phyloP scores from a whole-genome alignment of 2,329 filamentous ascomycete genomes.

The Fusarium cicatricum region DNA sequence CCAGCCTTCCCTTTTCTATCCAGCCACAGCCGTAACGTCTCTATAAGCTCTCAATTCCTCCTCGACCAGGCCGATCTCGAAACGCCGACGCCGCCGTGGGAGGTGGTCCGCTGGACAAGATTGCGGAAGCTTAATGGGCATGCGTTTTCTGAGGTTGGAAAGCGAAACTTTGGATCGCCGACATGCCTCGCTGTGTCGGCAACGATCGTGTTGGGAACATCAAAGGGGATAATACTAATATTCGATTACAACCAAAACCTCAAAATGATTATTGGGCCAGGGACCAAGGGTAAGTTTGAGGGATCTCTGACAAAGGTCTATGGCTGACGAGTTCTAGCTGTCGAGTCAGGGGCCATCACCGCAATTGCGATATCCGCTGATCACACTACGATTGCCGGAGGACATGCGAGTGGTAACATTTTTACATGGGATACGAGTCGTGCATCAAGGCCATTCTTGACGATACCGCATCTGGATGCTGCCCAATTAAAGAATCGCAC shows the following conservation, averaged over 20 bases:
- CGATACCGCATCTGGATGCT: slow-evolving; percentile 80
- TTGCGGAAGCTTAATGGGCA: slow-evolving; percentile 88
- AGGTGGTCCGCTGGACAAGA: slow-evolving; percentile 95
- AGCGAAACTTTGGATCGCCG: slow-evolving; percentile 88
- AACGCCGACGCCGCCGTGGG: slow-evolving; percentile 85
- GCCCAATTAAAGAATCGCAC: slow-evolving; percentile 69
- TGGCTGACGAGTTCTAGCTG: slow-evolving; percentile 63
- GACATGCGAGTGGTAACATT: slow-evolving; percentile 88
- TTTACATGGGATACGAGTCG: slow-evolving; percentile 95
- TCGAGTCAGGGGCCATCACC: slow-evolving; percentile 89
- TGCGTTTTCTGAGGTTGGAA: slow-evolving; percentile 90
- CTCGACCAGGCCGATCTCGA: slow-evolving; percentile 71
- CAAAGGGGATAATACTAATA: slow-evolving; percentile 91
- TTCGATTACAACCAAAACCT: slow-evolving; percentile 98
- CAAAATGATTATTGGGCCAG: slow-evolving; percentile 91
- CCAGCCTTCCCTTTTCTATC: slow-evolving; percentile 80
- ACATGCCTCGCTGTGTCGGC: slow-evolving; percentile 91
- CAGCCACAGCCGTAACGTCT: slow-evolving; percentile 82
- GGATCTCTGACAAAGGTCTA: background rate
- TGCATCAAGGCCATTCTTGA: slow-evolving; percentile 85
- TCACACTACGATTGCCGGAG: slow-evolving; percentile 88
- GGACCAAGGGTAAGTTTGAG: slow-evolving; percentile 76
- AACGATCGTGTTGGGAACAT: slow-evolving; percentile 88
- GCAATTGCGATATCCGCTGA: slow-evolving; percentile 92
- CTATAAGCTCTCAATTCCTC: slow-evolving; percentile 74